Evolutionary conservation across 2,329 filamentous ascomycete species (phyloP).

Genomic region (Colletotrichum sp.): DNA sequence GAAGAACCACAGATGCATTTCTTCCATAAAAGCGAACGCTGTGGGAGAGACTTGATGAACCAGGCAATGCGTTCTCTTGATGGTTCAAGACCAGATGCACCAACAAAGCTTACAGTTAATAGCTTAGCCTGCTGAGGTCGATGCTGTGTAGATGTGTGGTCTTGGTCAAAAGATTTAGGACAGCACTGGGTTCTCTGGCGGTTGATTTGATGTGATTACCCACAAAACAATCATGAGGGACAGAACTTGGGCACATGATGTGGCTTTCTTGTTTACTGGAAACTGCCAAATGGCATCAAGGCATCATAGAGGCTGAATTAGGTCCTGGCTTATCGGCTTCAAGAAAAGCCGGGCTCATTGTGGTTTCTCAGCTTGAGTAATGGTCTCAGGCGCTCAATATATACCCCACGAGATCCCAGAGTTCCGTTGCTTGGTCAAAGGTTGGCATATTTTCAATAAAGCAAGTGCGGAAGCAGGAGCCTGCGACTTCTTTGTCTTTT

Average conservation of each 20-base stretch:
- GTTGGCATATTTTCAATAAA: background rate
- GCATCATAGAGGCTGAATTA: fast-evolving
- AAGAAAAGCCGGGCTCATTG: background rate
- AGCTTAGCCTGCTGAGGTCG: background rate
- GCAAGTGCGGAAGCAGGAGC: background rate
- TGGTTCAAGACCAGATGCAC: too few relatives aligned
- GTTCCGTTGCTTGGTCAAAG: background rate
- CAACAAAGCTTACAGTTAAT: too few relatives aligned
- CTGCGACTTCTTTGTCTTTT: background rate
- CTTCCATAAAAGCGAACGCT: too few relatives aligned
- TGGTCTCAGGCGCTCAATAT: background rate
- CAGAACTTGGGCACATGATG: background rate
- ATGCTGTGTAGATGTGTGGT: background rate
- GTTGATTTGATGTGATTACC: background rate
- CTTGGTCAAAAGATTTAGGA: fast-evolving
- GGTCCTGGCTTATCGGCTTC: background rate
- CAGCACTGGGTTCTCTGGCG: background rate
- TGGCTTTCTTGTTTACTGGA: background rate
- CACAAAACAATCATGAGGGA: background rate
- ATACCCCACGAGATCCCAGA: fast-evolving
- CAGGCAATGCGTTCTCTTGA: fast-evolving
- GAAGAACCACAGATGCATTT: too few relatives aligned
- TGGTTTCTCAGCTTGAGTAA: background rate
- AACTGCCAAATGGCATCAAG: background rate
- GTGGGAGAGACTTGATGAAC: background rate